Percentiles rank a stretch among this genome's conserved stretches.
Evolutionary conservation across 345 rosid species (phyloP).

Genomic region (Hibiscus mutabilis): DNA sequence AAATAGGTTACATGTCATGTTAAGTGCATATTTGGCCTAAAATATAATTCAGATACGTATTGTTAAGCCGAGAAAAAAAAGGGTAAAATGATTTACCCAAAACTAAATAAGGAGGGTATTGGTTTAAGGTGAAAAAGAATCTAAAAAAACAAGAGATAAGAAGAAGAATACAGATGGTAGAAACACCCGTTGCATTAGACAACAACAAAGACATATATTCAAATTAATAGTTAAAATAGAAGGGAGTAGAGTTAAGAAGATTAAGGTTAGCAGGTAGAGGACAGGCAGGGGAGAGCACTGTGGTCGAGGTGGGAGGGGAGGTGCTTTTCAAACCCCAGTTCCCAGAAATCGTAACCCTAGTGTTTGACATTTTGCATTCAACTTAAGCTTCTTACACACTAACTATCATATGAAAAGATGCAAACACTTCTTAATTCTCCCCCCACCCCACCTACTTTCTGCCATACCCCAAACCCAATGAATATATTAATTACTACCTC

Average conservation of each 20-base stretch:
- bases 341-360: slow-evolving; percentile 51
- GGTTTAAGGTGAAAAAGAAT: too few species aligned
- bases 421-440: background rate
- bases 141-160: too few species aligned
- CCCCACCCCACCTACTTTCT: background rate
- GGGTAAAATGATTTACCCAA: too few species aligned
- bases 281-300: slow-evolving; percentile 14
- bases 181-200: background rate
- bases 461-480: too few species aligned
- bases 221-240: background rate
- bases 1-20: too few species aligned
- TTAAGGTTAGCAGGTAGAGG: slow-evolving; percentile 12
- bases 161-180: background rate
- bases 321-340: slow-evolving; percentile 38
- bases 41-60: too few species aligned
- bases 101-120: too few species aligned
- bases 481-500: too few species aligned
- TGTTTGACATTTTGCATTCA: slow-evolving; percentile 77
- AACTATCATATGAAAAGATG: too few species aligned
- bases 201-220: slow-evolving; percentile 8
- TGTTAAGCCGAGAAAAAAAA: too few species aligned
- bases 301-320: too few species aligned
- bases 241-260: slow-evolving; percentile 5
- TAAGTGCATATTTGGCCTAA: too few species aligned
- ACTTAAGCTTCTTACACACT: slow-evolving; percentile 12